Percentiles rank a stretch among this genome's conserved stretches.
These are phyloP conservation scores for Botrytis galanthina DNA, from an alignment of 2,329 filamentous ascomycete genomes.

Conservation along the genomic window DNA sequence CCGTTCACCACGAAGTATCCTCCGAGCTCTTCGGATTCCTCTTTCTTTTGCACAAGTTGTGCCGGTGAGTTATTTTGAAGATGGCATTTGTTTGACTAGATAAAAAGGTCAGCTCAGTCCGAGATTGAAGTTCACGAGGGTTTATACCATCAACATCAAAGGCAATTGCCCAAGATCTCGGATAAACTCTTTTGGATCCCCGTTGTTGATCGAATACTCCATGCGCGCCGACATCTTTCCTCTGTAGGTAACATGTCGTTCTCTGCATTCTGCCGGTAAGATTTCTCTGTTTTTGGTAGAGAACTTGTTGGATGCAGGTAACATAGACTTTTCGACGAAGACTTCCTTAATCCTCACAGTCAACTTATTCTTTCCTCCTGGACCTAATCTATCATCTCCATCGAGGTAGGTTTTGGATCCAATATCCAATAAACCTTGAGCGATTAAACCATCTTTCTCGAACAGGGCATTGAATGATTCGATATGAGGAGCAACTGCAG, in stretches of 20 bases:
- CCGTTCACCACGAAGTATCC: slow-evolving; percentile 98
- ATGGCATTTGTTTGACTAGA: slow-evolving; percentile 83
- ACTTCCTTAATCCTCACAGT: slow-evolving; percentile 77
- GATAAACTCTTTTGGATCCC: slow-evolving; percentile 76
- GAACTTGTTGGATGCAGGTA: slow-evolving; percentile 81
- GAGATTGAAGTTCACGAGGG: neutral
- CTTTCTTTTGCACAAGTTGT: slow-evolving; percentile 79
- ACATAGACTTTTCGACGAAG: slow-evolving; percentile 74
- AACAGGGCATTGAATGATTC: slow-evolving; percentile 95
- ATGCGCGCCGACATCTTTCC: slow-evolving; percentile 81
- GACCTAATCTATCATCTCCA: slow-evolving; percentile 63
- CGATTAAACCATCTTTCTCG: slow-evolving; percentile 67
- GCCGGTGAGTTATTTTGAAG: slow-evolving; percentile 82
- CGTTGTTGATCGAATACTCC: slow-evolving; percentile 84
- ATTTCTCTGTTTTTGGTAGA: slow-evolving; percentile 78
- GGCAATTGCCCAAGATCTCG: slow-evolving; percentile 87
- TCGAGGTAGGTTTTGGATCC: slow-evolving; percentile 86
- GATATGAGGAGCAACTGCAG: slow-evolving; percentile 86
- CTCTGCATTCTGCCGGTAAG: slow-evolving; percentile 87
- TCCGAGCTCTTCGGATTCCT: slow-evolving; percentile 93
- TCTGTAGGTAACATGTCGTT: slow-evolving; percentile 87
- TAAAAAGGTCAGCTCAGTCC: slow-evolving; percentile 30
- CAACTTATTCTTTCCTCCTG: slow-evolving; percentile 67
- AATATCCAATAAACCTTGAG: slow-evolving; percentile 81
- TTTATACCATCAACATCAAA: slow-evolving; percentile 80